These are phyloP conservation scores for Craterostigma plantagineum DNA, from an alignment of 257 asterid genomes.

Conservation along the genomic window DNA sequence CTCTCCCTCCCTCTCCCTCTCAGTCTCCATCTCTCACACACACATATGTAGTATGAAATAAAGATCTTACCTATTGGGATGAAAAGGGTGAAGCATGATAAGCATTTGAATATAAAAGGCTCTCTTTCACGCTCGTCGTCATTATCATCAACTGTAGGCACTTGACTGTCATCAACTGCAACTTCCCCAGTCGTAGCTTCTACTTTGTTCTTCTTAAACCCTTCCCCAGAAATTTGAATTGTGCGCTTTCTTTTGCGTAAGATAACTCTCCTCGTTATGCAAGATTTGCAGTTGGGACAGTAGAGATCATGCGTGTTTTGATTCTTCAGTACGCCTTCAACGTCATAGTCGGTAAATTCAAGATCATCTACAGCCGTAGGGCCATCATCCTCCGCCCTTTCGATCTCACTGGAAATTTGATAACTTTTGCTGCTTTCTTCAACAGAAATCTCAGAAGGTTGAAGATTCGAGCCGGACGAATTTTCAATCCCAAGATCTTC, in stretches of 20 bases:
- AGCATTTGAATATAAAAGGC: slow-evolving; percentile 69
- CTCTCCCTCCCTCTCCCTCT: too few species aligned
- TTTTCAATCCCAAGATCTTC: slow-evolving; percentile 9
- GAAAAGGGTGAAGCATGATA: slow-evolving; percentile 83
- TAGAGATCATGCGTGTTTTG: slow-evolving; percentile 69
- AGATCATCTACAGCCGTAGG: too few species aligned
- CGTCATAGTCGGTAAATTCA: slow-evolving; percentile 30
- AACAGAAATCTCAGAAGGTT: slow-evolving; percentile 17
- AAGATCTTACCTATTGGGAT: slow-evolving; percentile 52
- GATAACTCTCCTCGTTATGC: slow-evolving; percentile 70
- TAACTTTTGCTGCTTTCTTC: slow-evolving; percentile 11
- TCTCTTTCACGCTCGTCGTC: slow-evolving; percentile 27
- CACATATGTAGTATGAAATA: slow-evolving; percentile 2
- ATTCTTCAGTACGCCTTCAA: slow-evolving; percentile 42
- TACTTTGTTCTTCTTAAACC: slow-evolving; percentile 32
- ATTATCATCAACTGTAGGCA: slow-evolving; percentile 12
- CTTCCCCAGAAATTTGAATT: slow-evolving; percentile 23
- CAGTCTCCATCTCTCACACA: too few species aligned
- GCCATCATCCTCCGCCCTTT: slow-evolving; percentile 45
- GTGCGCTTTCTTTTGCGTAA: slow-evolving; percentile 73
- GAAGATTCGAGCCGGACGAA: slow-evolving; percentile 10
- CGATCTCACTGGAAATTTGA: slow-evolving; percentile 29
- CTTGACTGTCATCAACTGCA: too few species aligned
- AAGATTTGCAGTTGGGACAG: slow-evolving; percentile 86
- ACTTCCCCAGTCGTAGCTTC: too few species aligned